Conservation (phyloP, 2,329 filamentous ascomycete genomes). For the Paracoccidioides lutzii region DNA sequence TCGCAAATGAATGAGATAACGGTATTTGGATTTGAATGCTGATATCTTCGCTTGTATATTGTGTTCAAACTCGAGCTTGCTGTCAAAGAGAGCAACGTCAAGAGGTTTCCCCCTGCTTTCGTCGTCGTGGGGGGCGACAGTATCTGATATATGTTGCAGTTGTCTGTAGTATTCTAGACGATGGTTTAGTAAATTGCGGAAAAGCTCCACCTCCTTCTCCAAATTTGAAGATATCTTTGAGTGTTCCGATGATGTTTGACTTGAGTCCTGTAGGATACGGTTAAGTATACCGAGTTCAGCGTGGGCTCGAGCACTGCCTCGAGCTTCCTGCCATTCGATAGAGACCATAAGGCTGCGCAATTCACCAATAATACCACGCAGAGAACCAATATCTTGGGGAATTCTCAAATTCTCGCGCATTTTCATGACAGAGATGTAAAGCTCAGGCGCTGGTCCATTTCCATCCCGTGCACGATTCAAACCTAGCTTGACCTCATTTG, state of each 20-base stretch:
- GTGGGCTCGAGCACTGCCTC: slow-evolving; percentile 42
- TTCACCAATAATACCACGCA: slow-evolving; percentile 58
- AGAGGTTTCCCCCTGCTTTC: slow-evolving; percentile 42
- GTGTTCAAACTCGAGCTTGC: slow-evolving; percentile 36
- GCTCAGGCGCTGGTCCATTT: slow-evolving; percentile 58
- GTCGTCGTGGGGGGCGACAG: slow-evolving; percentile 62
- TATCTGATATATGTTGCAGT: slow-evolving; percentile 81
- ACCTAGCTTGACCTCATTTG: slow-evolving; percentile 56
- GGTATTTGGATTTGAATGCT: slow-evolving; percentile 55
- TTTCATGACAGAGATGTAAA: slow-evolving; percentile 40
- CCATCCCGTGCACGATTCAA: slow-evolving; percentile 47
- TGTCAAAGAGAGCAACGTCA: slow-evolving; percentile 36
- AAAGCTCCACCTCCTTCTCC: slow-evolving; percentile 57
- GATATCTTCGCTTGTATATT: slow-evolving; percentile 46
- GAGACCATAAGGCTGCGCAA: slow-evolving; percentile 51
- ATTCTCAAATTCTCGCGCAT: slow-evolving; percentile 34
- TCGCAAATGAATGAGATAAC: slow-evolving; percentile 55
- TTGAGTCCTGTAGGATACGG: slow-evolving; percentile 48
- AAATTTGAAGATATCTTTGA: slow-evolving; percentile 38
- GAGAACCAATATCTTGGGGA: slow-evolving; percentile 43
- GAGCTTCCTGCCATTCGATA: slow-evolving; percentile 45
- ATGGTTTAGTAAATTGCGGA: slow-evolving; percentile 67
- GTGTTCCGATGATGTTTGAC: slow-evolving; percentile 40
- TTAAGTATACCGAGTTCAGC: slow-evolving; percentile 55
- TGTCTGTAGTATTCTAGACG: slow-evolving; percentile 84